Percentiles rank a stretch among this genome's conserved stretches.
Evolutionary conservation across 306 rosid genomes (phyloP).

Genomic region (Casuarina glauca): DNA sequence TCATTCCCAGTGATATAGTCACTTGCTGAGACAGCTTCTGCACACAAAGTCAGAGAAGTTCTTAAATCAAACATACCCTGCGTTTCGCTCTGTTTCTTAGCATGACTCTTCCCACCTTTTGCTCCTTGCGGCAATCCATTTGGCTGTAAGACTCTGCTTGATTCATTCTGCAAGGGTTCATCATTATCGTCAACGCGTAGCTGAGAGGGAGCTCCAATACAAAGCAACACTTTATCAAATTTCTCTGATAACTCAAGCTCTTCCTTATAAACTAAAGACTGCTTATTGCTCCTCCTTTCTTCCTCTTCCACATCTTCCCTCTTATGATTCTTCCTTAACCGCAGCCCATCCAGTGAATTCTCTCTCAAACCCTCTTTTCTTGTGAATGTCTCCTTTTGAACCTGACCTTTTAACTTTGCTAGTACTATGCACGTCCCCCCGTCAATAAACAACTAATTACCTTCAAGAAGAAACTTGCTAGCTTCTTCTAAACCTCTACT

Average conservation of each 20-base stretch:
- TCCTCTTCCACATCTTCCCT: conserved; percentile 43
- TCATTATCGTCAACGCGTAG: not conserved
- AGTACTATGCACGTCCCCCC: conserved; percentile 21
- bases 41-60: conserved; percentile 57
- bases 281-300: conserved; percentile 59
- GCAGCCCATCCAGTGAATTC: conserved; percentile 21
- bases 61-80: conserved; percentile 59
- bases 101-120: conserved; percentile 31
- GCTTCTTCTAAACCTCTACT: conserved; percentile 45
- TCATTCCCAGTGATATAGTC: conserved; percentile 59
- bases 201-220: conserved; percentile 6
- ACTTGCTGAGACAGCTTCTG: conserved; percentile 58
- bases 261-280: conserved; percentile 34
- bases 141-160: conserved; percentile 22
- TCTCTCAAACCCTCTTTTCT: conserved; percentile 32
- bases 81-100: conserved; percentile 42
- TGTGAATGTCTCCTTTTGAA: conserved; percentile 16
- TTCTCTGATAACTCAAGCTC: conserved; percentile 45
- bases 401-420: conserved; percentile 16
- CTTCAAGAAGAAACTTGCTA: conserved; percentile 57
- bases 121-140: conserved; percentile 24
- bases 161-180: conserved; percentile 12
- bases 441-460: conserved; percentile 34
- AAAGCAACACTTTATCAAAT: conserved; percentile 50
- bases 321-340: conserved; percentile 48